phyloP scores from a whole-genome alignment of 2,329 filamentous ascomycete genomes.

The Pseudopyrenochaeta lycopersici region DNA sequence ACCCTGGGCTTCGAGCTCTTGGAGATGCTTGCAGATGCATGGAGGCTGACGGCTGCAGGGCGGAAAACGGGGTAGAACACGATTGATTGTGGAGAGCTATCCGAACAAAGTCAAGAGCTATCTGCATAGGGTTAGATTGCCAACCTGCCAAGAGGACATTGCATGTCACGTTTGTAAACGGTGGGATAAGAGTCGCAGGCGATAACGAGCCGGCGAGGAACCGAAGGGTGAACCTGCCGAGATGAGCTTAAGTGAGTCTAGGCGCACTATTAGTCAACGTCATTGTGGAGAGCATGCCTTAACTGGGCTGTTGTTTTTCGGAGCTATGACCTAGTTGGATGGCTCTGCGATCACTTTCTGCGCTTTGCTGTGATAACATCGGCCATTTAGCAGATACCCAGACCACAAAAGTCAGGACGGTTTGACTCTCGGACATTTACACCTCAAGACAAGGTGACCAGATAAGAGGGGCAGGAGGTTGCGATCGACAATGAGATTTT shows the following conservation, averaged over 20 bases:
- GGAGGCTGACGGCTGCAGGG: slow-evolving; percentile 8
- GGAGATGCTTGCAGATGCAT: slow-evolving; percentile 13
- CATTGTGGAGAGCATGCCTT: background rate
- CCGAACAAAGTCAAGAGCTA: slow-evolving; percentile 8
- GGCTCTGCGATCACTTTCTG: no score
- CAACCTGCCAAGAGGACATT: slow-evolving; percentile 25
- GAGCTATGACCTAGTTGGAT: no score
- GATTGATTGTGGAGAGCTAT: slow-evolving; percentile 11
- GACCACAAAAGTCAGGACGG: no score
- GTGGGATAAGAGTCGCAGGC: slow-evolving; percentile 19
- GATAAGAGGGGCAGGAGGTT: no score
- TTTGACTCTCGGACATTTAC: no score
- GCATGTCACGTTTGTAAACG: slow-evolving; percentile 25
- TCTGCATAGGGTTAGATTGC: slow-evolving; percentile 22
- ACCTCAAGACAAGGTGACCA: no score
- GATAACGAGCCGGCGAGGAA: slow-evolving; percentile 4
- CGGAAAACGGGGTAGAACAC: background rate
- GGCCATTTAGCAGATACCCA: no score
- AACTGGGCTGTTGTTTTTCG: no score
- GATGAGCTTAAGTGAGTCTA: slow-evolving; percentile 5
- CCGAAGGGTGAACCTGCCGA: slow-evolving; percentile 10
- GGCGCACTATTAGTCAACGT: background rate
- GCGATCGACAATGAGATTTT: background rate
- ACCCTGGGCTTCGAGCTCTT: slow-evolving; percentile 19
- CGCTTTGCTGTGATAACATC: no score